Conservation (phyloP, 169 alveolate genomes). For the Plasmodium blacklocki region DNA sequence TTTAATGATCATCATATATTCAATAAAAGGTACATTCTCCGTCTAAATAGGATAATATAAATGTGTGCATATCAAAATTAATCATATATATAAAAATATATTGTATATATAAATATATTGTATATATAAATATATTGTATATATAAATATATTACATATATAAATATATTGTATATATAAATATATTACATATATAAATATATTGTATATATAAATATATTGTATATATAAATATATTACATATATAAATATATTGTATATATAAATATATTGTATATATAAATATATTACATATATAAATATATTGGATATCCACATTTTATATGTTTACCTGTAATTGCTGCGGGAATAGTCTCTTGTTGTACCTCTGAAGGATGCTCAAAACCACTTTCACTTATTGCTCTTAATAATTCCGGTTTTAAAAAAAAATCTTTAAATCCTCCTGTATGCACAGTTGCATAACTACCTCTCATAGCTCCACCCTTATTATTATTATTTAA, state of each 20-base stretch:
- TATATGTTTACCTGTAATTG: slow-evolving; percentile 93
- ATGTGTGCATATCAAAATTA: no score
- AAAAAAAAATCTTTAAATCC: slow-evolving; percentile 97
- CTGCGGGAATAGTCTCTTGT: slow-evolving; percentile 99
- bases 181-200: neutral
- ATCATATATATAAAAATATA: no score
- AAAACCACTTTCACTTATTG: slow-evolving; percentile 98
- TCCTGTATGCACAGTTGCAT: slow-evolving; percentile 93
- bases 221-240: no score
- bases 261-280: no score
- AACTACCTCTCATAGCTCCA: slow-evolving; percentile 90
- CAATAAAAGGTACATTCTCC: no score
- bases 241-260: no score
- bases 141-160: neutral
- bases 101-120: no score
- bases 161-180: neutral
- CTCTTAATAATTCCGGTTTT: slow-evolving; percentile 96
- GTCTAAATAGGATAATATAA: no score
- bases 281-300: neutral
- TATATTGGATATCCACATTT: neutral
- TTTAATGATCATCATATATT: no score
- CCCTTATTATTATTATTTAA: slow-evolving; percentile 79
- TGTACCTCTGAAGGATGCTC: slow-evolving; percentile 99
- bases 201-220: no score
- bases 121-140: neutral